A percentile compares a stretch with the other conserved stretches of the same genome.
These are phyloP conservation scores for Scheffersomyces amazonensis DNA, from an alignment of 805 yeast species.

Conservation along the genomic window DNA sequence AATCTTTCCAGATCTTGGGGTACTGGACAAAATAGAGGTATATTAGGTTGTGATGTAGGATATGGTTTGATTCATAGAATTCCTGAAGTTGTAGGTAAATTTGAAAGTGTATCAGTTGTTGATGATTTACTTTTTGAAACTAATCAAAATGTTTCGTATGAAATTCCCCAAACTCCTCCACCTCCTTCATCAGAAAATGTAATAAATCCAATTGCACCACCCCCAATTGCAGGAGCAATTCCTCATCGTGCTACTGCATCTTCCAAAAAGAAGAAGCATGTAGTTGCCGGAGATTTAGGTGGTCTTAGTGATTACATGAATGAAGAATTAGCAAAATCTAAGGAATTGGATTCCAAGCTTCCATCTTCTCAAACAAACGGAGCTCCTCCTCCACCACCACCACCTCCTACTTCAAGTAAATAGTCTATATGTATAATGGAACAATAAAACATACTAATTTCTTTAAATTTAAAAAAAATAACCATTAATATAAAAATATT, in stretches of 20 bases:
- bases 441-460: too few species aligned
- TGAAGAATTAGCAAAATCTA: slow-evolving; percentile 41
- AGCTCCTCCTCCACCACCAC: slow-evolving; percentile 34
- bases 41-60: slow-evolving; percentile 92
- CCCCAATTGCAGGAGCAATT: slow-evolving; percentile 8
- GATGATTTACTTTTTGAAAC: slow-evolving; percentile 35
- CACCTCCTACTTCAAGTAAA: slow-evolving; percentile 4
- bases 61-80: slow-evolving; percentile 84
- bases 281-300: slow-evolving; percentile 16
- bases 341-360: slow-evolving; percentile 23
- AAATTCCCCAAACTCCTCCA: slow-evolving; percentile 8
- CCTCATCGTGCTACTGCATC: slow-evolving; percentile 19
- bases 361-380: slow-evolving; percentile 10
- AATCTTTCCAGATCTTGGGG: slow-evolving; percentile 66
- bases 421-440: too few species aligned
- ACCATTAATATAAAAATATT: too few species aligned
- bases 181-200: slow-evolving; percentile 6
- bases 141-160: slow-evolving; percentile 16
- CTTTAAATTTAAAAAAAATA: too few species aligned
- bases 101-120: slow-evolving; percentile 30
- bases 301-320: slow-evolving; percentile 40
- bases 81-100: slow-evolving; percentile 64
- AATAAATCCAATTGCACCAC: slow-evolving; percentile 10
- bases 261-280: slow-evolving; percentile 27
- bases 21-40: slow-evolving; percentile 58